Conservation (phyloP, 495 filamentous ascomycete genomes). For the Filosporella fistucella region DNA sequence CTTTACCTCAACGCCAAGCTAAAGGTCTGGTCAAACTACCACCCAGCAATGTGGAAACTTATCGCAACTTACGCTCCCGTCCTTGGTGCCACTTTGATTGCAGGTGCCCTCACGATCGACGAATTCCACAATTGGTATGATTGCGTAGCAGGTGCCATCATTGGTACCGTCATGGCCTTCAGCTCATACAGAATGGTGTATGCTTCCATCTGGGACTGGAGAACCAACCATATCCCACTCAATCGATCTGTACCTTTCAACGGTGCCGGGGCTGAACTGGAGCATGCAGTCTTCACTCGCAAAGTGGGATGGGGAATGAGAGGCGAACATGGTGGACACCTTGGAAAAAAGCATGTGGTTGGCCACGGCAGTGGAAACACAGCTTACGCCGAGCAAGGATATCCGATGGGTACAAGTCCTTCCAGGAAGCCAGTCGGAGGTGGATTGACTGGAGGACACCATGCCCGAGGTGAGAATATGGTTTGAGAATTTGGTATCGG, state of each 20-base stretch:
- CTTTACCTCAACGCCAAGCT: constrained; percentile 55
- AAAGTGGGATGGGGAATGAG: constrained; percentile 39
- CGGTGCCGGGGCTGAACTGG: constrained; percentile 30
- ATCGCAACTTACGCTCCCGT: constrained; percentile 52
- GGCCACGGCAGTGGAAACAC: background rate
- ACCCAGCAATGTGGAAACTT: constrained; percentile 61
- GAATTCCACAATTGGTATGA: constrained; percentile 60
- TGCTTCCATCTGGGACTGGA: constrained; percentile 52
- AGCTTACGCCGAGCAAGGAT: constrained; percentile 26
- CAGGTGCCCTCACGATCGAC: constrained; percentile 57
- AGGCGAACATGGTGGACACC: constrained; percentile 5
- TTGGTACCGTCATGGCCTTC: constrained; percentile 54
- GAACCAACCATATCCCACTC: constrained; percentile 44
- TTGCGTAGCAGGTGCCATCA: constrained; percentile 47
- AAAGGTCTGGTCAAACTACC: constrained; percentile 52
- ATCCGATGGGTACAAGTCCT: constrained; percentile 2
- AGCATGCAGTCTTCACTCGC: constrained; percentile 38
- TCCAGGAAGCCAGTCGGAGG: constrained; percentile 1
- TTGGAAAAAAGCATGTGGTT: background rate
- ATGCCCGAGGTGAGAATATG: background rate
- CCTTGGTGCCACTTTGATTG: constrained; percentile 52
- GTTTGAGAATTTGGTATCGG: no score
- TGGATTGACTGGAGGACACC: background rate
- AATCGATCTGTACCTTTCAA: constrained; percentile 27
- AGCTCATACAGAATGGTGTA: constrained; percentile 54